These are phyloP conservation scores for Blastosporella zonata DNA, from an alignment of 1,284 basidiomycete species.

Conservation along the genomic window DNA sequence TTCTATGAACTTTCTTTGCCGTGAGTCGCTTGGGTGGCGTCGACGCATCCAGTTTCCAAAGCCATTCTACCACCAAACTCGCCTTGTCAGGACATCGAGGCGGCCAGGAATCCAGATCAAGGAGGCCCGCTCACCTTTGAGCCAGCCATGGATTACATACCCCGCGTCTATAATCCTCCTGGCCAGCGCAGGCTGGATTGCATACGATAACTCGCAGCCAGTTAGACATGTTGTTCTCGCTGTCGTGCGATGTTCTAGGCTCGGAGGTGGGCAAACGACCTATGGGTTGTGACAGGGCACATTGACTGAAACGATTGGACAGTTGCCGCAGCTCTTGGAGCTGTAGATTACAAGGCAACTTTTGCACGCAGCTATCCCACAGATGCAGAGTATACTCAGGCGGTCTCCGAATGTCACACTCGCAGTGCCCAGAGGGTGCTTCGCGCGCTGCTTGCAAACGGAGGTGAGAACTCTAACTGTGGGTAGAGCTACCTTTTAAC, in stretches of 20 bases:
- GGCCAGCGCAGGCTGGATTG: constrained; percentile 41
- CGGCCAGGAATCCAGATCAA: constrained; percentile 2
- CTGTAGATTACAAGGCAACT: constrained; percentile 83
- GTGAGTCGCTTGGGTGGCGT: constrained; percentile 18
- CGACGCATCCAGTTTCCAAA: constrained; percentile 10
- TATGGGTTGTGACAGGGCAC: neutral
- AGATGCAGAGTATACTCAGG: constrained; percentile 52
- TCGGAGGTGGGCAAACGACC: constrained; percentile 47
- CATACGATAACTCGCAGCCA: constrained; percentile 61
- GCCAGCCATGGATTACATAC: constrained; percentile 32
- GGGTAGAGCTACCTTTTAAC: neutral
- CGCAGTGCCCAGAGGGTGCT: constrained; percentile 79
- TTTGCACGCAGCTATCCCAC: constrained; percentile 61
- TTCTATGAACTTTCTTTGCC: constrained; percentile 18
- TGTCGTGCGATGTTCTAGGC: constrained; percentile 69
- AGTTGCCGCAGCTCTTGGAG: constrained; percentile 57
- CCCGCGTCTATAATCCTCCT: constrained; percentile 30
- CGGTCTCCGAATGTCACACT: constrained; percentile 76
- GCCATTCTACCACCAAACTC: constrained; percentile 4
- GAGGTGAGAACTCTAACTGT: constrained; percentile 46
- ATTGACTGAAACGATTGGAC: neutral
- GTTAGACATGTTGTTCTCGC: constrained; percentile 65
- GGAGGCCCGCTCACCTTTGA: neutral
- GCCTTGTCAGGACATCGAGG: constrained; percentile 11
- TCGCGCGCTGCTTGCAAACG: constrained; percentile 81